Evolutionary conservation across 768 basidiomycete genomes (phyloP), one percentile per base, ranked within the genome.

Genomic region (Neoboletus magnificus): DNA sequence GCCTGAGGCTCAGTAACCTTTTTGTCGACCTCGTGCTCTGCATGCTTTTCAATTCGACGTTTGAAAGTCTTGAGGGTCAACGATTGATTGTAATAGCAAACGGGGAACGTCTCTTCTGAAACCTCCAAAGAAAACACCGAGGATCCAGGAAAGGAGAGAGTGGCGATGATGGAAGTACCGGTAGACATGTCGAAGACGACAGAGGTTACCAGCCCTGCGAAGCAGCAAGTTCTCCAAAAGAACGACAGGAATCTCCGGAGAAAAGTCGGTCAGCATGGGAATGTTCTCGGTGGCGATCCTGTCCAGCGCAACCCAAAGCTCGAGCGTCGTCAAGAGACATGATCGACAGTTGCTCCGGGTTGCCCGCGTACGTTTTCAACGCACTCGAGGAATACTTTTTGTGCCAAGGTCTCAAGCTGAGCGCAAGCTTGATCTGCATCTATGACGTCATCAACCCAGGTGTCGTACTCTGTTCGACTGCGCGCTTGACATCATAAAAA

Each of bases 231-330:
- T 37, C 36, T 71, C 62, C 20, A 71, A 57, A 30, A 74, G 55
- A 16, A 11, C 15, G 2, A 25, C 27, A 0, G 73, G 64, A 6
- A 75, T 52, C 55, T 74, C 75, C 0, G 76, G 76, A 8, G 69
- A 66, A 40, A 71, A 75, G 1, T 73, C 59, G 0, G 36, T 49
- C 3, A 75, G 53, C 7, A 75, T 53, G 3, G 73, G 66, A 18
- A 57, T 66, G 18, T 57, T 50, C 11, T 25, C 36, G 27, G 66
- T 45, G 0, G 55, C 57, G 9, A 70, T 30, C 10, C 57, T 67
- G 51, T 75, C 76, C 6, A 77, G 54, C 0, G 69, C 76, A 13
- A 73, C 53, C 76, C 74, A 75, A 29, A 75, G 68, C 32, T 80
- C 75, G 10, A 69, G 23, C 11, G 47, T 52, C 1, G 67, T 69